These are phyloP conservation scores for Piper longum DNA, from an alignment of 164 flowering plant genomes.

Conservation along the genomic window DNA sequence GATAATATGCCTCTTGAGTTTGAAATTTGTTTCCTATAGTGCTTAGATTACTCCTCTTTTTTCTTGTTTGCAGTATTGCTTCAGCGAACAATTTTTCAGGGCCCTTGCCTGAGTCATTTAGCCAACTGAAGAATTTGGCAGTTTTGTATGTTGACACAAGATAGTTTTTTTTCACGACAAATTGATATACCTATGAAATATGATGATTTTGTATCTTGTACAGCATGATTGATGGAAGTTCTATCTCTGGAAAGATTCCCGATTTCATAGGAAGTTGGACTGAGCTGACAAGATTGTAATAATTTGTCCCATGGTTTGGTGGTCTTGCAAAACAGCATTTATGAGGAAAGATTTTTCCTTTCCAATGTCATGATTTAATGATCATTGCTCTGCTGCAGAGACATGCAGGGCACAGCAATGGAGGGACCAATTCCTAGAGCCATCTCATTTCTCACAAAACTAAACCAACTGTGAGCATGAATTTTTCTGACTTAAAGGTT, in stretches of 20 bases:
- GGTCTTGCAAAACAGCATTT: not conserved
- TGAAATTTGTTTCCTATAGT: not conserved
- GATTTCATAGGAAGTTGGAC: constrained; percentile 77
- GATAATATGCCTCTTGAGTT: too few species aligned
- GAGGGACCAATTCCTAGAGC: constrained; percentile 67
- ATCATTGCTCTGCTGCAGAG: constrained; percentile 21
- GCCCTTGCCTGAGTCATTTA: constrained; percentile 33
- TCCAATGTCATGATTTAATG: not conserved
- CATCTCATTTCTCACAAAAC: constrained; percentile 34
- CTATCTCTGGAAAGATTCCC: constrained; percentile 70
- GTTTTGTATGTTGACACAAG: constrained; percentile 38
- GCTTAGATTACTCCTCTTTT: not conserved
- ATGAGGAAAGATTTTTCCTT: not conserved
- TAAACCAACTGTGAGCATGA: constrained; percentile 40
- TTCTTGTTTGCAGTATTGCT: constrained; percentile 22
- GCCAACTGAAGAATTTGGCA: constrained; percentile 33
- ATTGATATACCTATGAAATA: not conserved
- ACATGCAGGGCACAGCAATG: constrained; percentile 76
- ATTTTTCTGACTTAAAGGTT: not conserved
- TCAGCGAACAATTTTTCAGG: constrained; percentile 52
- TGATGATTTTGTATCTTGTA: constrained; percentile 9
- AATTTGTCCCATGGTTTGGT: not conserved
- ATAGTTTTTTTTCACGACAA: not conserved
- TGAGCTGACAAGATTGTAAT: constrained; percentile 42
- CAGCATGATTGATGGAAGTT: constrained; percentile 75